These are phyloP conservation scores for Xylaria castorea DNA, from an alignment of 495 filamentous ascomycete genomes.

Conservation along the genomic window DNA sequence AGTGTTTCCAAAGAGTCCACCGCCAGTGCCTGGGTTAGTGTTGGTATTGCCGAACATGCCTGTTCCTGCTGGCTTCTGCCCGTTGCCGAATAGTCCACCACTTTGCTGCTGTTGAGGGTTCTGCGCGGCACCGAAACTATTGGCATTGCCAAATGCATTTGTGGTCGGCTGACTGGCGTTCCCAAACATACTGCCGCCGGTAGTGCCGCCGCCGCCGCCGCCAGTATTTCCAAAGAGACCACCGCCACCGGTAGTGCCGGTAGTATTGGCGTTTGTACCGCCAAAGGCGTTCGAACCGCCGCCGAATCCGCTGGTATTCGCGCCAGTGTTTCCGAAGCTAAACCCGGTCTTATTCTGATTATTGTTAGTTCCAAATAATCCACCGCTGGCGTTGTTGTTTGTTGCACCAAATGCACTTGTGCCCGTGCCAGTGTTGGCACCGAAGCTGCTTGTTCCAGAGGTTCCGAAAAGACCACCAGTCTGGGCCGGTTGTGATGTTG, in stretches of 20 bases:
- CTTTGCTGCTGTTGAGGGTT: constrained; percentile 63
- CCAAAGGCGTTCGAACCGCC: constrained; percentile 41
- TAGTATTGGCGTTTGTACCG: constrained; percentile 35
- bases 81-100: constrained; percentile 66
- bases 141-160: constrained; percentile 30
- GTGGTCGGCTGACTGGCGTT: constrained; percentile 50
- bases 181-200: constrained; percentile 54
- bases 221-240: constrained; percentile 51
- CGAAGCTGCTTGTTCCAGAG: constrained; percentile 32
- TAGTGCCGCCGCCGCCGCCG: constrained; percentile 37
- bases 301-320: constrained; percentile 40
- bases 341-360: constrained; percentile 49
- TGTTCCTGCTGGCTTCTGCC: constrained; percentile 45
- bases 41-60: constrained; percentile 50
- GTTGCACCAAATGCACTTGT: constrained; percentile 42
- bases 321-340: constrained; percentile 41
- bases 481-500: constrained; percentile 46
- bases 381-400: constrained; percentile 36
- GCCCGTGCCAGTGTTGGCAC: constrained; percentile 27
- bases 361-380: constrained; percentile 50
- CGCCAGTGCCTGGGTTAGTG: constrained; percentile 47
- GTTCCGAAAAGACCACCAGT: constrained; percentile 57
- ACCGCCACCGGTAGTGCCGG: constrained; percentile 36
- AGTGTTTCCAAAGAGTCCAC: constrained; percentile 53
- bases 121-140: constrained; percentile 40